A percentile compares a stretch with the other conserved stretches of the same genome.
These are phyloP conservation scores for Xylaria nigripes DNA, from an alignment of 495 filamentous ascomycete species.

Conservation along the genomic window DNA sequence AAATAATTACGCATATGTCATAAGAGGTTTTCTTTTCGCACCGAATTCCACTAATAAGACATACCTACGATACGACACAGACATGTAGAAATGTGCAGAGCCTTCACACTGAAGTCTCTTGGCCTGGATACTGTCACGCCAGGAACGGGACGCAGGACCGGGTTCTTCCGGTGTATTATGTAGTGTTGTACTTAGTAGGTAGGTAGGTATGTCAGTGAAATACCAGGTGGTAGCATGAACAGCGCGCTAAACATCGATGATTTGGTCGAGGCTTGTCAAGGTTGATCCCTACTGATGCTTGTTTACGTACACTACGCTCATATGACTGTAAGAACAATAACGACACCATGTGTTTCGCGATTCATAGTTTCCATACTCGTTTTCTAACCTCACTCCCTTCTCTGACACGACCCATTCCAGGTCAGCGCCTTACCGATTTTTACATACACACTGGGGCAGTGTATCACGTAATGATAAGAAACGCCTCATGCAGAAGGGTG, in stretches of 20 bases:
- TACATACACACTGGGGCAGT: background rate
- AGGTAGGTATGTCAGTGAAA: background rate
- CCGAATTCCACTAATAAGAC: too few species aligned
- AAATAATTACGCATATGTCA: too few species aligned
- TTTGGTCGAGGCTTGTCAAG: background rate
- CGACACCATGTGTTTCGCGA: too few species aligned
- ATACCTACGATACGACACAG: too few species aligned
- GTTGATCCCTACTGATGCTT: slow-evolving; percentile 4
- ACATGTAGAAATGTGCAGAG: too few species aligned
- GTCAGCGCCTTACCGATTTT: background rate
- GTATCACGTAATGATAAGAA: too few species aligned
- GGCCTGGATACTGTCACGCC: background rate
- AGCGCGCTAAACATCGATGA: background rate
- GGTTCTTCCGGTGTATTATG: background rate
- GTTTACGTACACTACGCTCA: too few species aligned
- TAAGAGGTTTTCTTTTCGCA: too few species aligned
- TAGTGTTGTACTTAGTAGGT: background rate
- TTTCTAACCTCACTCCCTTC: background rate
- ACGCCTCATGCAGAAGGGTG: too few species aligned
- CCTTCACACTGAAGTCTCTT: too few species aligned
- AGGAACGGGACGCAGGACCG: slow-evolving; percentile 6
- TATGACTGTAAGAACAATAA: too few species aligned
- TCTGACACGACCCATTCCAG: background rate
- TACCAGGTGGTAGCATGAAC: background rate
- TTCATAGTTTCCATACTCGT: too few species aligned